Evolutionary conservation across 2,329 filamentous ascomycete species (phyloP).

Genomic region (Stagonosporopsis vannaccii): DNA sequence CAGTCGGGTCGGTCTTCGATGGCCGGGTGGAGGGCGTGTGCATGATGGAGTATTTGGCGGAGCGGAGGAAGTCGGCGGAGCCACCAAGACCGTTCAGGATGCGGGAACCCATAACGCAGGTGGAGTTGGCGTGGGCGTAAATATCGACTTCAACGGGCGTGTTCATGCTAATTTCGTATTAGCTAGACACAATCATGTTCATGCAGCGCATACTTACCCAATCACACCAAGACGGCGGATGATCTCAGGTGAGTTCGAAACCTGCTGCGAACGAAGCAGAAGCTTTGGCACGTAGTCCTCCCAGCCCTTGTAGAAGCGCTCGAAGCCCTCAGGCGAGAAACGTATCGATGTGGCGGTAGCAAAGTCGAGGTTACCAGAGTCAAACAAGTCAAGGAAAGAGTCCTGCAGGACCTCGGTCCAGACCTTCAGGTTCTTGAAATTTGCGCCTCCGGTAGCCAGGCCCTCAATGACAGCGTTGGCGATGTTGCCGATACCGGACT

Average conservation of each 20-base stretch:
- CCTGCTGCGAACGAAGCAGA: constrained; percentile 84
- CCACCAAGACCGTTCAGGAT: constrained; percentile 89
- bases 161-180: constrained; percentile 72
- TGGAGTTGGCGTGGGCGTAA: constrained; percentile 91
- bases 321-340: constrained; percentile 89
- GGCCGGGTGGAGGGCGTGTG: constrained; percentile 85
- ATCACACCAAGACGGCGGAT: constrained; percentile 87
- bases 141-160: constrained; percentile 94
- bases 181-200: neutral
- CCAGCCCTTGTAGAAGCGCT: constrained; percentile 89
- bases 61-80: constrained; percentile 81
- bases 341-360: constrained; percentile 89
- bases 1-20: constrained; percentile 80
- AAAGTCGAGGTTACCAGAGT: constrained; percentile 85
- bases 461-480: constrained; percentile 91
- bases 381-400: constrained; percentile 91
- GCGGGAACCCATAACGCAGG: constrained; percentile 85
- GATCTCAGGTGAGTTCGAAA: constrained; percentile 90
- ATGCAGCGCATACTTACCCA: constrained; percentile 42
- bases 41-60: constrained; percentile 88
- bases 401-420: constrained; percentile 96
- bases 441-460: constrained; percentile 72
- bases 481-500: constrained; percentile 92
- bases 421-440: constrained; percentile 87
- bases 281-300: constrained; percentile 81